These are phyloP conservation scores for Clitopilus hobsonii DNA, from an alignment of 768 basidiomycete species.

Conservation along the genomic window DNA sequence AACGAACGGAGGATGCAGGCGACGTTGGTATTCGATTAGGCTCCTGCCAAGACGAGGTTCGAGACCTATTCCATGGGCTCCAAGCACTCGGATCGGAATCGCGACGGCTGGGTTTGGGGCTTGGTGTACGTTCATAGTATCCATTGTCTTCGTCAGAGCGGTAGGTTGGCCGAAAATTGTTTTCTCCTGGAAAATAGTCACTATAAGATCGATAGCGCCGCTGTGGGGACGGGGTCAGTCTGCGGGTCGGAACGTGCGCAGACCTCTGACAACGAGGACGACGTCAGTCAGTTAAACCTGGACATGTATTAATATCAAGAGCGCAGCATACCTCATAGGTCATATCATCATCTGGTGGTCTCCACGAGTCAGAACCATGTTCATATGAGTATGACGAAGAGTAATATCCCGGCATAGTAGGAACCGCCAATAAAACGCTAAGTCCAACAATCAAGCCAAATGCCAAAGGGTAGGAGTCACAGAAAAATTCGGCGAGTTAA, in stretches of 20 bases:
- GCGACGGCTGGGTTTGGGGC: not conserved
- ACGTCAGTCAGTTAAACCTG: conserved; percentile 9
- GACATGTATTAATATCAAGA: not conserved
- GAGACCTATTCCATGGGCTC: conserved; percentile 42
- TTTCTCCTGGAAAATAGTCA: conserved; percentile 38
- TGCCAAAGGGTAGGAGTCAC: not conserved
- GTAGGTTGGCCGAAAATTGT: conserved; percentile 13
- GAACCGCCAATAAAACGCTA: conserved; percentile 7
- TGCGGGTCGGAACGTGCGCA: conserved; percentile 28
- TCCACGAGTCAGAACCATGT: conserved; percentile 25
- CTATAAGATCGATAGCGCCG: conserved; percentile 43
- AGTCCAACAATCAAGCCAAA: conserved; percentile 1
- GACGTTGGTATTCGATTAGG: conserved; percentile 39
- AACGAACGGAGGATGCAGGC: conserved; percentile 25
- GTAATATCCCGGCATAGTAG: conserved; percentile 32
- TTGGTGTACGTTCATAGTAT: conserved; percentile 40
- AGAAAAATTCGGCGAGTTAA: not conserved
- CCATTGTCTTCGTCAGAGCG: conserved; percentile 16
- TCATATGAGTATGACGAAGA: conserved; percentile 21
- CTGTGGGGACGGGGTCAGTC: conserved; percentile 45
- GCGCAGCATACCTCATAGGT: conserved; percentile 35
- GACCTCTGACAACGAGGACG: conserved; percentile 24
- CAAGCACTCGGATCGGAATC: conserved; percentile 21
- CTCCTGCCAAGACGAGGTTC: conserved; percentile 6
- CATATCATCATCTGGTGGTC: conserved; percentile 22